Base-by-base conservation (phyloP, 345 rosid genomes). In the Microthlaspi erraticum region DNA sequence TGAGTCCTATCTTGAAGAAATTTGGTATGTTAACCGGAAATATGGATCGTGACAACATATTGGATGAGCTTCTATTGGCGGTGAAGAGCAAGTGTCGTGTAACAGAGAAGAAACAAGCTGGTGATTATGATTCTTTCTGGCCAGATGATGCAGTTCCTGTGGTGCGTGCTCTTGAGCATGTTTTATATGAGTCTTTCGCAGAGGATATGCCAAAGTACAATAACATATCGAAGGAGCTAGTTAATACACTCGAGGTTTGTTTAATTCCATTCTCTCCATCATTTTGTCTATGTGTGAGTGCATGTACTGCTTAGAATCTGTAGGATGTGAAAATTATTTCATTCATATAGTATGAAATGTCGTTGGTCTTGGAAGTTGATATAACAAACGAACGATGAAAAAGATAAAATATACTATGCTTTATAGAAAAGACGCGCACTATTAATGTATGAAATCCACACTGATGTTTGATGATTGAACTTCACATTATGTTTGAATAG, bases 41-140 rank as follows among this genome's bases (percentile, higher is more conserved):
- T 39, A 64, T 63, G 5, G 82, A 76, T 62, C 92, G 96, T 43
- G 89, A 86, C 74, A 89, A 82, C 62, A 87, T 85, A 70, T 52
- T 93, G 78, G 85, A 73, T 64, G 87, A 78, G 85, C 96, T 93
- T 73, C 86, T 87, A 52, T 83, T 85, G 51, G 81, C 81, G 66
- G 53, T 91, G 31, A 53, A 31, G 20, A 11, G 9, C 19, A 53
- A 53, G 38, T 53, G 59, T 53, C 10, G 36, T 53, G 29, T 32
- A 2, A 53, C 59, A 60, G 79, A 72, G 55, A 42, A 60, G 34
- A 74, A 72, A 19, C 39, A 67, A 42, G 81, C 66, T 55, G 13
- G 12, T 19, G 66, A 37, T 46, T 13, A 4, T 20, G 33, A 31
- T 37, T 83, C 80, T 72, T 36, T 69, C 62, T 88, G 92, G 92